Conservation (phyloP, 2,329 filamentous ascomycete genomes). For the Colletotrichum salicis region DNA sequence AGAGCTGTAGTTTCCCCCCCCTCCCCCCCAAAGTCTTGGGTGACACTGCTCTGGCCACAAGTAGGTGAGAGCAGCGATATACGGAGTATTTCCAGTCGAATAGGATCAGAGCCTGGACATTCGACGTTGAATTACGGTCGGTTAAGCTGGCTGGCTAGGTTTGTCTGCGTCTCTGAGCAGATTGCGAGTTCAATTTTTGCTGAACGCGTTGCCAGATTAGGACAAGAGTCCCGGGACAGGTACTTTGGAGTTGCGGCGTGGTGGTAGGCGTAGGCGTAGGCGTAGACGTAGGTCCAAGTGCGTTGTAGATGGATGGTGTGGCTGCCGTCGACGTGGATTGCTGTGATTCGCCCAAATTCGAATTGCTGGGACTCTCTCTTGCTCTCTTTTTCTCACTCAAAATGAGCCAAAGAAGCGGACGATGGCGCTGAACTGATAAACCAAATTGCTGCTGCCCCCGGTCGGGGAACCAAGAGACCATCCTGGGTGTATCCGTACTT, state of each 20-base stretch:
- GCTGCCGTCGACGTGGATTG: constrained; percentile 36
- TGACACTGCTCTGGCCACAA: background rate
- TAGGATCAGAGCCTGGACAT: background rate
- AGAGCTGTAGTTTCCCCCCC: background rate
- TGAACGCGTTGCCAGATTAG: constrained; percentile 15
- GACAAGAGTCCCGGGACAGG: constrained; percentile 6
- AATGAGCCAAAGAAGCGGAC: constrained; percentile 17
- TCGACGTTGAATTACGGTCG: background rate
- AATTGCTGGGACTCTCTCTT: constrained; percentile 21
- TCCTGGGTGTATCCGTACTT: background rate
- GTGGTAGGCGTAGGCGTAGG: constrained; percentile 10
- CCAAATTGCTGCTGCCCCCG: constrained; percentile 32
- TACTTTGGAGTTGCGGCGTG: constrained; percentile 4
- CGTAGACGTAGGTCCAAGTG: constrained; percentile 18
- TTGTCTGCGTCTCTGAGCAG: background rate
- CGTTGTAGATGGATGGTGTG: constrained; percentile 30
- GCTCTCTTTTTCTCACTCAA: constrained; percentile 1
- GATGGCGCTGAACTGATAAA: constrained; percentile 36
- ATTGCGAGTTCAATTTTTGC: background rate
- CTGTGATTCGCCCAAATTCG: constrained; percentile 36
- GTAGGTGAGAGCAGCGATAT: background rate
- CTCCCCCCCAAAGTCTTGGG: background rate
- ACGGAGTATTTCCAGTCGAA: background rate
- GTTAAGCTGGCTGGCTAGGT: constrained; percentile 1
- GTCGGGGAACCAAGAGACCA: constrained; percentile 11